Percentiles rank a stretch among this genome's conserved stretches.
phyloP scores from a whole-genome alignment of 176 grass and related monocot genomes.

The Triticum turgidum region DNA sequence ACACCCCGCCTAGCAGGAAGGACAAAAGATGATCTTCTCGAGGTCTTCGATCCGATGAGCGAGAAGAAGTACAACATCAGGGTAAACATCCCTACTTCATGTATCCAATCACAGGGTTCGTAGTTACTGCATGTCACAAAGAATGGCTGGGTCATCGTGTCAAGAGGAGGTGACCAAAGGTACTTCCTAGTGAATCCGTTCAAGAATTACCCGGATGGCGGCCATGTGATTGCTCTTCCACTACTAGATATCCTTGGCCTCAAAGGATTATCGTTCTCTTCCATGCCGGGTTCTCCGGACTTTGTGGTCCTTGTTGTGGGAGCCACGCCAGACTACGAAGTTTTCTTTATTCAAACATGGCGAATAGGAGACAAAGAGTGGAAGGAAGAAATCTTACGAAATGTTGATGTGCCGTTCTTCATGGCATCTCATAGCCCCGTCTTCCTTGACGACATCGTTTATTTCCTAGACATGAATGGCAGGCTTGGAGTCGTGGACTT shows the following conservation, averaged over 20 bases:
- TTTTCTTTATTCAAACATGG: neutral
- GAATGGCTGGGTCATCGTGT: neutral
- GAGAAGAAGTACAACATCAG: neutral
- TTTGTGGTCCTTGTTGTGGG: neutral
- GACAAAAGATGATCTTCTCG: neutral
- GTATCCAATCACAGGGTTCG: neutral
- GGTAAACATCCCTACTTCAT: neutral
- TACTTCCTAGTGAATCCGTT: slow-evolving; percentile 8
- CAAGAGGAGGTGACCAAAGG: neutral
- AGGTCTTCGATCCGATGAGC: neutral
- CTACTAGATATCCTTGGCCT: neutral
- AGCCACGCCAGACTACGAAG: neutral
- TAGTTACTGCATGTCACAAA: neutral
- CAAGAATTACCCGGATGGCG: neutral
- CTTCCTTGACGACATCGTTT: neutral
- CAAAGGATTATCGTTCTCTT: neutral
- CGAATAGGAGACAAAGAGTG: neutral
- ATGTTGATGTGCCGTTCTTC: neutral
- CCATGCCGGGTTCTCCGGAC: neutral
- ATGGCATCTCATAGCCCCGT: neutral
- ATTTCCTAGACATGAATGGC: slow-evolving; percentile 5
- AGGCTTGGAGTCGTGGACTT: slow-evolving; percentile 19
- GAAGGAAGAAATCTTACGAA: neutral
- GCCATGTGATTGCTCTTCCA: neutral
- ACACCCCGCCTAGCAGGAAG: neutral